A percentile compares a stretch with the other conserved stretches of the same genome.
Evolutionary conservation across 2,329 filamentous ascomycete species (phyloP).

Genomic region (Pseudogymnoascus sp.): DNA sequence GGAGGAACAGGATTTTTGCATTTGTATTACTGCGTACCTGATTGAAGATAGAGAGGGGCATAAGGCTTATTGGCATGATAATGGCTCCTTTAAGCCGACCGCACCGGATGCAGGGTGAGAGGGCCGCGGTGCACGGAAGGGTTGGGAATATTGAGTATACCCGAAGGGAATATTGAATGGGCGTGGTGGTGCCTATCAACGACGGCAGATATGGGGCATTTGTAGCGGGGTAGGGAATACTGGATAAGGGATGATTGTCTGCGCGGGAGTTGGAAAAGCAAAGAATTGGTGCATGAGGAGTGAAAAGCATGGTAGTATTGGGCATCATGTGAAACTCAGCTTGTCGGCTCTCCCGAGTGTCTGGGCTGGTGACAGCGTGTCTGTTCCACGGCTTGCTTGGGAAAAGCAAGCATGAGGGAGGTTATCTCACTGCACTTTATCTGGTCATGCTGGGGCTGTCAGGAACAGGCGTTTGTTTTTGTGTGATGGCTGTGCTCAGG

Average conservation of each 20-base stretch:
- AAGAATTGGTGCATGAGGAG: background rate
- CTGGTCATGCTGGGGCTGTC: background rate
- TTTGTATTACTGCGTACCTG: background rate
- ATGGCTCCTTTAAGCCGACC: background rate
- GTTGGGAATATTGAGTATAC: background rate
- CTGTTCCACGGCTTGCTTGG: background rate
- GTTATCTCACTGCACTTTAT: background rate
- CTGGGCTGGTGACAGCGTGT: background rate
- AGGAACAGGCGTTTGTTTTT: background rate
- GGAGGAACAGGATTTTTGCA: background rate
- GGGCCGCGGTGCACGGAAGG: background rate
- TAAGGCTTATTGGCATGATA: background rate
- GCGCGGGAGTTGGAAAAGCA: background rate
- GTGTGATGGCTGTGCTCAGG: background rate
- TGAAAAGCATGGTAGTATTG: background rate
- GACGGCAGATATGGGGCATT: background rate
- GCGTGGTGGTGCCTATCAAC: background rate
- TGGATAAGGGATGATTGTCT: background rate
- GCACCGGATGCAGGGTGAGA: background rate
- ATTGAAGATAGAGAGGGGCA: background rate
- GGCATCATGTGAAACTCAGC: background rate
- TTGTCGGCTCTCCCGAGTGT: background rate
- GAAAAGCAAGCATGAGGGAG: background rate
- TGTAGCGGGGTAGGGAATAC: background rate
- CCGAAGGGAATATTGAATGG: background rate